phyloP scores from a whole-genome alignment of 768 basidiomycete species.

The Kwoniella europaea region DNA sequence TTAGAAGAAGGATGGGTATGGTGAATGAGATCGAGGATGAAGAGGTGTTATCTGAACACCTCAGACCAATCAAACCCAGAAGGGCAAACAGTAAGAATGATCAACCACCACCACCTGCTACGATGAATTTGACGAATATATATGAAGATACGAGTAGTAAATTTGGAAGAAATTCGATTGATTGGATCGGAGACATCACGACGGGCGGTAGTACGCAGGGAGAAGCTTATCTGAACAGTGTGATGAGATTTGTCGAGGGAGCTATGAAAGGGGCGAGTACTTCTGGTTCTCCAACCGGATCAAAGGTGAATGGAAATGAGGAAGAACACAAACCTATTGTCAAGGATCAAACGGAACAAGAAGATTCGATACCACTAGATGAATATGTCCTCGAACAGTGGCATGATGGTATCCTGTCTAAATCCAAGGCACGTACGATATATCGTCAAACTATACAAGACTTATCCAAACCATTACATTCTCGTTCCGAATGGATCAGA shows the following conservation, averaged over 20 bases:
- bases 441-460: background rate
- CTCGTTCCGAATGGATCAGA: background rate
- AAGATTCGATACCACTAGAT: constrained; percentile 25
- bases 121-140: constrained; percentile 31
- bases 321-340: background rate
- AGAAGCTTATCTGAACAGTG: constrained; percentile 50
- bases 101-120: background rate
- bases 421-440: constrained; percentile 2
- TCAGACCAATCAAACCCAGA: constrained; percentile 29
- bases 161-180: constrained; percentile 14
- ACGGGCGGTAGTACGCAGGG: constrained; percentile 44
- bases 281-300: background rate
- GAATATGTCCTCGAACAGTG: constrained; percentile 33
- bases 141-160: constrained; percentile 27
- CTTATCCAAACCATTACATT: background rate
- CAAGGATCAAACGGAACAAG: background rate
- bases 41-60: constrained; percentile 32
- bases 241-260: constrained; percentile 47
- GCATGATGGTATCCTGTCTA: constrained; percentile 24
- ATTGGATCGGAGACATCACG: constrained; percentile 42
- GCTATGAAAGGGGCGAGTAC: constrained; percentile 34
- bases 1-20: constrained; percentile 20
- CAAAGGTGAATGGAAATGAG: constrained; percentile 4
- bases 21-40: constrained; percentile 20
- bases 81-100: background rate